These are phyloP conservation scores for Apostasia ramifera DNA, from an alignment of 106 monocot genomes.

Conservation along the genomic window DNA sequence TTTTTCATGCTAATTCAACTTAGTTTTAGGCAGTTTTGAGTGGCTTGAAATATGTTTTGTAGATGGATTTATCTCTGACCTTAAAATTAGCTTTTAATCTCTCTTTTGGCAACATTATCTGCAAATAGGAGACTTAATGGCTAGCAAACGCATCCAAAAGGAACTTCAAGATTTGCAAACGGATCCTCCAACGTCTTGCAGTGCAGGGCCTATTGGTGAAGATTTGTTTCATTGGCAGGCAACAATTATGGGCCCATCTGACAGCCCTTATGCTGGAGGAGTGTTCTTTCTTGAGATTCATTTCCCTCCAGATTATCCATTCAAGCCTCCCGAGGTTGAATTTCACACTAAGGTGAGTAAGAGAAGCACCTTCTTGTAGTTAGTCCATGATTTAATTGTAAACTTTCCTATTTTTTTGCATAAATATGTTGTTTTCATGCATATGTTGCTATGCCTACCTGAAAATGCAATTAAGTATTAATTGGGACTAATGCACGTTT, in stretches of 20 bases:
- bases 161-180: constrained; percentile 23
- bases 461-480: too few species aligned
- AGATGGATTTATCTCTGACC: too few species aligned
- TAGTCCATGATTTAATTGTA: not conserved
- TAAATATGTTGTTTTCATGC: too few species aligned
- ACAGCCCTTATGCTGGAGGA: constrained; percentile 26
- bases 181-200: constrained; percentile 25
- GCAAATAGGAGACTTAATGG: constrained; percentile 12
- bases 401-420: too few species aligned
- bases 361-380: not conserved
- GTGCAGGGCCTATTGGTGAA: constrained; percentile 24
- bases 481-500: too few species aligned
- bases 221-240: constrained; percentile 29
- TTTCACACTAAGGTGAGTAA: constrained; percentile 25
- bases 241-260: constrained; percentile 24
- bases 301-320: constrained; percentile 19
- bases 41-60: too few species aligned
- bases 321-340: constrained; percentile 27
- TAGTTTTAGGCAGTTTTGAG: too few species aligned
- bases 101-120: too few species aligned
- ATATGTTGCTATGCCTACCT: too few species aligned
- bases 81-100: too few species aligned
- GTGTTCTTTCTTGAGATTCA: constrained; percentile 23
- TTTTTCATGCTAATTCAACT: too few species aligned
- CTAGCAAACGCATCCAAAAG: constrained; percentile 26